These are phyloP conservation scores for Rubroboletus pulcherrimus DNA, from an alignment of 768 basidiomycete species.

Conservation along the genomic window DNA sequence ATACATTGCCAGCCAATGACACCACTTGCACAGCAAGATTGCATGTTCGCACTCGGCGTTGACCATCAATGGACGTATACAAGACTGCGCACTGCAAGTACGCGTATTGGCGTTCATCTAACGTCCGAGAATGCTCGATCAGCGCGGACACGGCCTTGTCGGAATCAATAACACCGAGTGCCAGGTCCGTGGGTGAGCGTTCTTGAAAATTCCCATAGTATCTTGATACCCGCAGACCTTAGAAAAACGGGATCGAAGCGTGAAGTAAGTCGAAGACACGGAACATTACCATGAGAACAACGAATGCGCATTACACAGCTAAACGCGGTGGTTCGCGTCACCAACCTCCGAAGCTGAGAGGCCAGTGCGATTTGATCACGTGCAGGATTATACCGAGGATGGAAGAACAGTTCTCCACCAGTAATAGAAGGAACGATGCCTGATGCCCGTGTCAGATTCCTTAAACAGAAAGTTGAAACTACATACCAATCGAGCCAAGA, in stretches of 20 bases:
- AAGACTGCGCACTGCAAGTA: constrained; percentile 84
- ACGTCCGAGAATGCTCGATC: constrained; percentile 65
- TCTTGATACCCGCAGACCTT: constrained; percentile 62
- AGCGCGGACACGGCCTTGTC: constrained; percentile 74
- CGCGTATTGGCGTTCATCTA: constrained; percentile 70
- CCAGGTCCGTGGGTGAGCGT: constrained; percentile 65
- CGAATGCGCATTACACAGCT: constrained; percentile 80
- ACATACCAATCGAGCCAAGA: constrained; percentile 76
- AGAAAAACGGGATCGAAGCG: constrained; percentile 2
- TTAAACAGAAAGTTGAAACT: not conserved
- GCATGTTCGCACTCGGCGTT: constrained; percentile 77
- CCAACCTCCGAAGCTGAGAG: constrained; percentile 72
- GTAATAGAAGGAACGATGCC: constrained; percentile 67
- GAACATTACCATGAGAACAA: constrained; percentile 69
- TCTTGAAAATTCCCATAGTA: constrained; percentile 73
- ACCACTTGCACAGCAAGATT: constrained; percentile 85
- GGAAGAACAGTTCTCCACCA: constrained; percentile 89
- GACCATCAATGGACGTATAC: constrained; percentile 75
- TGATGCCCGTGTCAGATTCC: constrained; percentile 23
- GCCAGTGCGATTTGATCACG: constrained; percentile 62
- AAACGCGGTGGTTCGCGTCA: constrained; percentile 70
- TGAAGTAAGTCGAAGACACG: constrained; percentile 4
- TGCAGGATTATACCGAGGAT: constrained; percentile 77
- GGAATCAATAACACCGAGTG: constrained; percentile 75
- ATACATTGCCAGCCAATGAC: constrained; percentile 85